Conservation (phyloP, 305 asterid species). For the Stenogyne calaminthoides region DNA sequence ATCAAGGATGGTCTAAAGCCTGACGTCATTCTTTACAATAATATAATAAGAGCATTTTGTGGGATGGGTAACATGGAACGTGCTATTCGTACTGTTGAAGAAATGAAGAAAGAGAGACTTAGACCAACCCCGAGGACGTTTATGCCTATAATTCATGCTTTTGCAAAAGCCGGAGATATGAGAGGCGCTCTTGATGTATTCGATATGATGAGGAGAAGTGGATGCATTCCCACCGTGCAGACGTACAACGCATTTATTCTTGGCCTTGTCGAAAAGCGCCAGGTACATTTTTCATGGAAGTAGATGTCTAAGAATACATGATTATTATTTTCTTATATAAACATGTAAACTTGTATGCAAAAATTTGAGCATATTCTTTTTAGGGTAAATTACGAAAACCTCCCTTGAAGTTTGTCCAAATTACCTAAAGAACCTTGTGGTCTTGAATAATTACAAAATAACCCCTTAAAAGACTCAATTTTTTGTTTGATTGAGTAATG, state of each 20-base stretch:
- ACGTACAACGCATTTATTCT: constrained; percentile 83
- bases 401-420: neutral
- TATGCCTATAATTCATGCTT: constrained; percentile 89
- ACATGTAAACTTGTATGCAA: constrained; percentile 16
- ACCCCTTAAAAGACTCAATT: neutral
- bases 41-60: constrained; percentile 86
- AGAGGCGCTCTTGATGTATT: constrained; percentile 70
- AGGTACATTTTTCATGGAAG: constrained; percentile 46
- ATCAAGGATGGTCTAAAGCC: constrained; percentile 82
- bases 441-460: neutral
- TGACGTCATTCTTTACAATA: constrained; percentile 85
- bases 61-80: constrained; percentile 96
- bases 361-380: constrained; percentile 4
- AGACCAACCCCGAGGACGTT: constrained; percentile 83
- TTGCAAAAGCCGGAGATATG: constrained; percentile 80
- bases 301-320: constrained; percentile 3
- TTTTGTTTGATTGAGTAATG: neutral
- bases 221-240: constrained; percentile 91
- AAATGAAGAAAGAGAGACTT: constrained; percentile 79
- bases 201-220: constrained; percentile 87
- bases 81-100: constrained; percentile 81
- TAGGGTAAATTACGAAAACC: neutral
- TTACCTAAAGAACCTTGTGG: neutral
- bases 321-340: neutral
- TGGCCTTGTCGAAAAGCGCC: constrained; percentile 86